Base-by-base conservation (phyloP, 345 rosid species). In the Syzygium jambos region DNA sequence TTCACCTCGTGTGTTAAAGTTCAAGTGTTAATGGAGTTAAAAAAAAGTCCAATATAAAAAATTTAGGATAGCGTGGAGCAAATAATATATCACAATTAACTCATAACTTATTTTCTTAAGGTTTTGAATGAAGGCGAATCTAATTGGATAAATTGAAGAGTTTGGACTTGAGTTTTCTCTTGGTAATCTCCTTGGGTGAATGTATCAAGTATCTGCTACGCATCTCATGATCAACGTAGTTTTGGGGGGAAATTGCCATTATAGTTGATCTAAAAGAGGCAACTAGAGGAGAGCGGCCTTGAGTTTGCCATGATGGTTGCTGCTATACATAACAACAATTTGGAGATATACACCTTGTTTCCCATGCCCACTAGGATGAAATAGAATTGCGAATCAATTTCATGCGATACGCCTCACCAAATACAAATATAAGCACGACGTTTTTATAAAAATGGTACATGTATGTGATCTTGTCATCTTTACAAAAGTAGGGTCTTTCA, bases 281-380 rank as follows among this genome's bases (percentile, higher is more conserved):
- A 14, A 61, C 38, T n/a, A 57, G 15, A 25, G 30, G 6, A 59
- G 9, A 59, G 65, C 30, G 0, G 12, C 30, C 30, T 59, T 0
- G 7, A 59, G 65, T 59, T 59, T 59, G 7, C 65, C 65, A 25
- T 11, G 63, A 57, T 25, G 65, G 7, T 25, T 25, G 2, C 11
- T 57, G 30, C 15, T 4, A 57, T 2, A 25, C 29, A 4, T 23
- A 9, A 1, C 0, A 0, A 1, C 29, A 23, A 0, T 23, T 27
- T 56, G 61, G 13, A 57, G 29, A 41, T 43, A 41, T 43, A 6
- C 46, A 61, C 73, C 9, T n/a, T 13, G 6, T n/a, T 61, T 16
- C 9, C 29, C 19, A n/a, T 61, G n/a, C 9, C 73, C 73, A n/a
- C 38, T 13, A n/a, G 7, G 38, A 61, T 0, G 4, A 3, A 61